These are phyloP conservation scores for Starmera dryadoides DNA, from an alignment of 805 yeast species.

Conservation along the genomic window DNA sequence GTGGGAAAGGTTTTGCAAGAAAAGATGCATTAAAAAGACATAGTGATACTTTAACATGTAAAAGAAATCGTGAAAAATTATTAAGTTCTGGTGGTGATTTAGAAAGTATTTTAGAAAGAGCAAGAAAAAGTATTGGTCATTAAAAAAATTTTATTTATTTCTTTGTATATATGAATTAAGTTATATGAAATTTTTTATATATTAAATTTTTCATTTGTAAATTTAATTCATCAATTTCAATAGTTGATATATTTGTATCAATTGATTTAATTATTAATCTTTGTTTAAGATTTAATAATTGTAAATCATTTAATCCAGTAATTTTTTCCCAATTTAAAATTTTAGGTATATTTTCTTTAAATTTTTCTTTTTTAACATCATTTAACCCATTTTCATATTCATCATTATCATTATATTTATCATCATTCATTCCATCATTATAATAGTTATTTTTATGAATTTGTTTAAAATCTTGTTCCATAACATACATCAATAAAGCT, in stretches of 20 bases:
- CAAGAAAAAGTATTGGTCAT: conserved; percentile 3
- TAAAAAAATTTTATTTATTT: too few species aligned
- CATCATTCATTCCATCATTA: too few species aligned
- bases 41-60: conserved; percentile 66
- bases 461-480: too few species aligned
- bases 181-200: not conserved
- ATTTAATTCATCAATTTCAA: conserved; percentile 1
- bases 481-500: not conserved
- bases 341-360: too few species aligned
- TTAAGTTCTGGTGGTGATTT: conserved; percentile 29
- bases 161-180: not conserved
- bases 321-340: not conserved
- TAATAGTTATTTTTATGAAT: too few species aligned
- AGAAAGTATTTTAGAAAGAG: conserved; percentile 23
- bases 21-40: conserved; percentile 79
- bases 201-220: conserved; percentile 1
- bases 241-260: not conserved
- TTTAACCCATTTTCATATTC: too few species aligned
- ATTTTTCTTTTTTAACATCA: too few species aligned
- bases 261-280: not conserved
- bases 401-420: too few species aligned
- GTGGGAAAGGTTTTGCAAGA: conserved; percentile 81
- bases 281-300: not conserved
- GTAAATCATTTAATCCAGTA: not conserved
- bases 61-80: conserved; percentile 56